These are phyloP conservation scores for Moricandia arvensis DNA, from an alignment of 345 rosid species.

Conservation along the genomic window DNA sequence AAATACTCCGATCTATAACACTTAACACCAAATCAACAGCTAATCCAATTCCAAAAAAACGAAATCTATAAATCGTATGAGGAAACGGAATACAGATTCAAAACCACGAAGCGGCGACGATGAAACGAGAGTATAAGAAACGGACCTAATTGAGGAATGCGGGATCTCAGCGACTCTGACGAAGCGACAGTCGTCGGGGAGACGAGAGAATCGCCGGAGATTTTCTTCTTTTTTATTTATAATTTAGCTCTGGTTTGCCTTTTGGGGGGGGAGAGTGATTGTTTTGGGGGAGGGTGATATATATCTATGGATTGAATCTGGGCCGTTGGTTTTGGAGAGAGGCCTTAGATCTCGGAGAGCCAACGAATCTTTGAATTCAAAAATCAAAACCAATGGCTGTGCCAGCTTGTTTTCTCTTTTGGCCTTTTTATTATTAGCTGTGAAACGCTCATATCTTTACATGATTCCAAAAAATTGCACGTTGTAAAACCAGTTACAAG, in stretches of 20 bases:
- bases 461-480: background rate
- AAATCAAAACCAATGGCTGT: background rate
- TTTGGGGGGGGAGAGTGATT: background rate
- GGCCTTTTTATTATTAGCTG: background rate
- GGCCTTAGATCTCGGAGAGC: background rate
- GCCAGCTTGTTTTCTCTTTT: background rate
- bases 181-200: background rate
- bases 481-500: background rate
- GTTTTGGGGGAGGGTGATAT: background rate
- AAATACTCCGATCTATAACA: constrained; percentile 3
- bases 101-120: background rate
- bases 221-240: background rate
- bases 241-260: background rate
- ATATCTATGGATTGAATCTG: background rate
- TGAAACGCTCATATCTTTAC: background rate
- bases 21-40: background rate
- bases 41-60: background rate
- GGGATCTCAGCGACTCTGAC: background rate
- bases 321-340: background rate
- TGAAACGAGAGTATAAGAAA: background rate
- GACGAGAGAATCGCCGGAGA: background rate
- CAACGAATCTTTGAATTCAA: background rate
- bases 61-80: background rate
- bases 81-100: background rate
- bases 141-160: background rate